Evolutionary conservation across 2,329 filamentous ascomycete species (phyloP).

Genomic region (Verticillium alfalfae): DNA sequence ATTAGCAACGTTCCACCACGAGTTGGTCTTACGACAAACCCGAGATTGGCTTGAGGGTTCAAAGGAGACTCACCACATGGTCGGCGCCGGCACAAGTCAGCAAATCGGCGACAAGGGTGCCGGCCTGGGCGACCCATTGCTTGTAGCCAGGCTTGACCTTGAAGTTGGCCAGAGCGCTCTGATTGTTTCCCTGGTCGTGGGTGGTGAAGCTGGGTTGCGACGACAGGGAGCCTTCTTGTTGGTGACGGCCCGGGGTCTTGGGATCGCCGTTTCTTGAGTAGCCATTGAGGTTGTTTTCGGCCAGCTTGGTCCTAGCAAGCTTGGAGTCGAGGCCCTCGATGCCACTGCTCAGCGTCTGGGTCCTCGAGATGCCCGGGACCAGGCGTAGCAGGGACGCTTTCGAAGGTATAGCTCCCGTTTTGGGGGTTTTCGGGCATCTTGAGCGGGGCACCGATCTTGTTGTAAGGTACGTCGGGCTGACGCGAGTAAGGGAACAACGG

Average conservation of each 20-base stretch:
- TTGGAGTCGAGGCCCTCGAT: slow-evolving; percentile 66
- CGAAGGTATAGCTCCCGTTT: slow-evolving; percentile 71
- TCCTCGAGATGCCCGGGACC: slow-evolving; percentile 66
- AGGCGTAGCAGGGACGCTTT: slow-evolving; percentile 85
- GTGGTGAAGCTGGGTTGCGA: slow-evolving; percentile 50
- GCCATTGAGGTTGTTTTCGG: slow-evolving; percentile 31
- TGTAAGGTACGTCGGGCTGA: slow-evolving; percentile 94
- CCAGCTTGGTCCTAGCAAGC: slow-evolving; percentile 61
- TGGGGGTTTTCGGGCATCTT: slow-evolving; percentile 52
- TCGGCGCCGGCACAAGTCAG: slow-evolving; percentile 93
- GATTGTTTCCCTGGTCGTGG: slow-evolving; percentile 50
- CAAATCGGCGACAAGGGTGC: slow-evolving; percentile 88
- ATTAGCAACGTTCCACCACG: neutral
- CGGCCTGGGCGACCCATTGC: slow-evolving; percentile 97
- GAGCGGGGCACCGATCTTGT: slow-evolving; percentile 87
- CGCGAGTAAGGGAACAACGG: slow-evolving; percentile 95
- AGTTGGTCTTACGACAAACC: neutral
- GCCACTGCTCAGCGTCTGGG: slow-evolving; percentile 59
- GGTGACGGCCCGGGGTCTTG: slow-evolving; percentile 22
- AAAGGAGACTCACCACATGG: slow-evolving; percentile 50
- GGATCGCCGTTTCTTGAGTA: slow-evolving; percentile 19
- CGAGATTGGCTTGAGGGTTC: neutral
- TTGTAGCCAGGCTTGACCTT: slow-evolving; percentile 90
- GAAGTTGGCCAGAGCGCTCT: slow-evolving; percentile 49
- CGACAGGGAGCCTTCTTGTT: slow-evolving; percentile 29